These are phyloP conservation scores for Trichosporon coremiiforme DNA, from an alignment of 1,284 basidiomycete species.

Conservation along the genomic window DNA sequence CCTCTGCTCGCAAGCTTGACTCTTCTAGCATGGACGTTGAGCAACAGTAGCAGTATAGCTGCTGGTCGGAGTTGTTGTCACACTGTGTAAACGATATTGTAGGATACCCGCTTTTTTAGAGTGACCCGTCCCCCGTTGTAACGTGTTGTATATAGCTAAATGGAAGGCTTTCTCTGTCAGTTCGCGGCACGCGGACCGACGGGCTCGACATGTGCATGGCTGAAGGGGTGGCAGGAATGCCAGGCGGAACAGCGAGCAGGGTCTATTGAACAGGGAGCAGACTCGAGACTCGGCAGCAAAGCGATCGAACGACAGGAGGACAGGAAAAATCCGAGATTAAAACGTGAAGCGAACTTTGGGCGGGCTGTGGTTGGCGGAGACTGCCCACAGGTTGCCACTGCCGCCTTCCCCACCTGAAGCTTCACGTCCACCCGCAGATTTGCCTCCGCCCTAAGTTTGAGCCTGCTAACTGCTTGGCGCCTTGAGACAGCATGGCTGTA, in stretches of 20 bases:
- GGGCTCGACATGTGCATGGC: not conserved
- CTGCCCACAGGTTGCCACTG: conserved; percentile 8
- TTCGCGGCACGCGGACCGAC: not conserved
- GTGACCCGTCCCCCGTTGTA: conserved; percentile 6
- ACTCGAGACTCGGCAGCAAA: not conserved
- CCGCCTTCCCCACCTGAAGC: conserved; percentile 16
- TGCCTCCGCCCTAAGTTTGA: conserved; percentile 19
- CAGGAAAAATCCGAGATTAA: conserved; percentile 12
- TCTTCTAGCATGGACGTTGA: conserved; percentile 14
- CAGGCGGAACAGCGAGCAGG: not conserved
- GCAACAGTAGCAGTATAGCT: not conserved
- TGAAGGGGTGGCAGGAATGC: not conserved
- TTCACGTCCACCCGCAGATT: conserved; percentile 9
- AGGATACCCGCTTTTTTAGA: conserved; percentile 6
- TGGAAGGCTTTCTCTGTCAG: not conserved
- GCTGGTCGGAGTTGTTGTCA: not conserved
- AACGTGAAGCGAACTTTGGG: not conserved
- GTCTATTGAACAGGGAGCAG: not conserved
- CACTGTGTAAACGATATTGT: conserved; percentile 9
- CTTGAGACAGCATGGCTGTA: conserved; percentile 8
- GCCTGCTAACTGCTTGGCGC: conserved; percentile 8
- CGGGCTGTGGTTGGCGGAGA: conserved; percentile 8
- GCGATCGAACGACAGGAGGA: not conserved
- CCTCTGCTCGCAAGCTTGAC: conserved; percentile 8
- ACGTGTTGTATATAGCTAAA: conserved; percentile 7